Percentiles rank a stretch among this genome's conserved stretches.
phyloP scores from a whole-genome alignment of 257 asterid genomes.

The Solanum rostratum region DNA sequence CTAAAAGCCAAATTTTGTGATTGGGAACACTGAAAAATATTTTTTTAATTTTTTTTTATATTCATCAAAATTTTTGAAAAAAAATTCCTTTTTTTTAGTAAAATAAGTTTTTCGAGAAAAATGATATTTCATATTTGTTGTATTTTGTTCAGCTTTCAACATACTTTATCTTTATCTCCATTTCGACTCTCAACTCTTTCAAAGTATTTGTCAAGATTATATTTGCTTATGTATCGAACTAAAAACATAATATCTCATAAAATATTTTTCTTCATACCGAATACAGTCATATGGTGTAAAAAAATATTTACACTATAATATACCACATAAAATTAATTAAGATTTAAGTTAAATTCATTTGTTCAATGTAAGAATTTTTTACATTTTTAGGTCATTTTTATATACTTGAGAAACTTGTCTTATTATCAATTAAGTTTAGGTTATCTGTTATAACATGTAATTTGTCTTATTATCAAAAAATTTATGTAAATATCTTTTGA shows the following conservation, averaged over 20 bases:
- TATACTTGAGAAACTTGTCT: background rate
- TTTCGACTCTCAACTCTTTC: fast-evolving
- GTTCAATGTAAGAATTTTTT: too few species aligned
- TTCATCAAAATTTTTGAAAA: background rate
- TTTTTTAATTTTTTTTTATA: background rate
- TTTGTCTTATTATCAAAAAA: background rate
- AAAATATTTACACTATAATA: background rate
- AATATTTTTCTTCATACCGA: background rate
- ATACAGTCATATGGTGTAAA: background rate
- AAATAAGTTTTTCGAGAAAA: background rate
- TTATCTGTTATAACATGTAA: background rate
- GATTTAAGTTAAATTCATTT: background rate
- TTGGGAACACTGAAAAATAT: background rate
- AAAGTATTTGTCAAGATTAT: background rate
- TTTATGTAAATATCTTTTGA: background rate
- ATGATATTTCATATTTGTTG: background rate
- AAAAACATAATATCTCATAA: background rate
- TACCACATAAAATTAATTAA: background rate
- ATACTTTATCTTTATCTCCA: background rate
- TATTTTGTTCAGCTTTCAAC: background rate
- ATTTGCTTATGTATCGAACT: background rate
- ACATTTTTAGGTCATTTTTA: background rate
- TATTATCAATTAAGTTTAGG: too few species aligned
- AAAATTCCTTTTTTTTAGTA: too few species aligned
- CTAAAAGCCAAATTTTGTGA: background rate